Percentiles rank a stretch among this genome's conserved stretches.
Conservation (phyloP, 2,329 filamentous ascomycete genomes). For the Penicillium olsonii region DNA sequence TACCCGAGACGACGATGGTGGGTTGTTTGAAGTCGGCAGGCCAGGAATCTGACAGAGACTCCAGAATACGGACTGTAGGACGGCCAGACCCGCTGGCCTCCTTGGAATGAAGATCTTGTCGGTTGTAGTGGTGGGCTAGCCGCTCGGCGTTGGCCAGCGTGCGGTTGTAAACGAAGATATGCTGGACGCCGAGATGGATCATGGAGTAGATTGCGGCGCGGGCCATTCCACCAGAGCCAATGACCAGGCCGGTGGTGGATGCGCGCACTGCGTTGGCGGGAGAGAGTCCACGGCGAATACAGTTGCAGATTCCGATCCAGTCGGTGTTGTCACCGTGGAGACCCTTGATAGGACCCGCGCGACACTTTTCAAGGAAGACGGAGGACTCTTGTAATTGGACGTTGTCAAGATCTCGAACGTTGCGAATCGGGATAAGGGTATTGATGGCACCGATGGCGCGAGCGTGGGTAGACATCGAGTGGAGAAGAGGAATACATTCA, state of each 20-base stretch:
- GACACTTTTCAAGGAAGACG: constrained; percentile 60
- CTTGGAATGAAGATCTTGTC: constrained; percentile 28
- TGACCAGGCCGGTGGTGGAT: constrained; percentile 58
- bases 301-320: constrained; percentile 76
- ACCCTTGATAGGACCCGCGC: constrained; percentile 66
- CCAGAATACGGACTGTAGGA: constrained; percentile 31
- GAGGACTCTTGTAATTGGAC: constrained; percentile 59
- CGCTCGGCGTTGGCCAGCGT: constrained; percentile 38
- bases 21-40: constrained; percentile 37
- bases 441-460: constrained; percentile 75
- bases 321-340: constrained; percentile 80
- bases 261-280: constrained; percentile 67
- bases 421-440: constrained; percentile 70
- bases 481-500: constrained; percentile 65
- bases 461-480: constrained; percentile 70
- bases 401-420: constrained; percentile 52
- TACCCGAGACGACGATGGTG: constrained; percentile 41
- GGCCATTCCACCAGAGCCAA: constrained; percentile 60
- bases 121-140: constrained; percentile 39
- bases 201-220: constrained; percentile 45
- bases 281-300: constrained; percentile 70
- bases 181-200: constrained; percentile 41
- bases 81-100: constrained; percentile 19
- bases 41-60: constrained; percentile 34
- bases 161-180: constrained; percentile 42